A percentile compares a stretch with the other conserved stretches of the same genome.
Evolutionary conservation across 495 filamentous ascomycete genomes (phyloP).

Genomic region (Talaromyces ruber): DNA sequence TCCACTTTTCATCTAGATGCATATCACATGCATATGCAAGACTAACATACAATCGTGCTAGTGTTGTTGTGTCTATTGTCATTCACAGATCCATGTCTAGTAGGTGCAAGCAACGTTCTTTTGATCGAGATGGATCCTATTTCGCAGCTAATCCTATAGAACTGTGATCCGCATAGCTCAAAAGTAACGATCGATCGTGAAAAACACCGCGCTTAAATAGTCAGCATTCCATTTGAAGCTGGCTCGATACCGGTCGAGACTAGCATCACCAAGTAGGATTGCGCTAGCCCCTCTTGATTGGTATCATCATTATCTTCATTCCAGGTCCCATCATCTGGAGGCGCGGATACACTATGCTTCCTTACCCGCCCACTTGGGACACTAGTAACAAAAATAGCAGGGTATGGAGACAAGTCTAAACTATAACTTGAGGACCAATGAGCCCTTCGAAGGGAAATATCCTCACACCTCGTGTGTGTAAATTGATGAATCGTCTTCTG

Average conservation of each 20-base stretch:
- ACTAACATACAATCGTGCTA: not conserved
- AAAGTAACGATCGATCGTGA: not conserved
- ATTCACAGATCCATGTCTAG: not conserved
- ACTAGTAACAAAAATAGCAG: not conserved
- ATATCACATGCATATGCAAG: slow-evolving; percentile 1
- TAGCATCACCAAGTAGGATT: not conserved
- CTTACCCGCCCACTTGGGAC: not conserved
- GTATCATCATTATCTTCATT: not conserved
- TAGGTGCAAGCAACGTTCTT: not conserved
- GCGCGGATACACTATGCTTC: not conserved
- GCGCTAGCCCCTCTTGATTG: not conserved
- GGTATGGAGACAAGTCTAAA: not conserved
- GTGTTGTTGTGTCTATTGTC: not conserved
- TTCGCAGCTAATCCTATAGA: not conserved
- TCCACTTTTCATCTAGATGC: not conserved
- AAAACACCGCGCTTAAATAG: not conserved
- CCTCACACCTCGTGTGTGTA: not conserved
- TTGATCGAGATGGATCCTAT: not conserved
- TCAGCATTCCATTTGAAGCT: not conserved
- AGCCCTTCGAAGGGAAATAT: not conserved
- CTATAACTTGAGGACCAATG: not conserved
- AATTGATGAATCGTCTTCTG: not conserved
- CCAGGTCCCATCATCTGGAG: not conserved
- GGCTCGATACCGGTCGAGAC: not conserved
- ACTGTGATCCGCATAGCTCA: not conserved